Percentiles rank a stretch among this genome's conserved stretches.
phyloP scores from a whole-genome alignment of 805 yeast genomes.

The Saccharomycopsis sp. region DNA sequence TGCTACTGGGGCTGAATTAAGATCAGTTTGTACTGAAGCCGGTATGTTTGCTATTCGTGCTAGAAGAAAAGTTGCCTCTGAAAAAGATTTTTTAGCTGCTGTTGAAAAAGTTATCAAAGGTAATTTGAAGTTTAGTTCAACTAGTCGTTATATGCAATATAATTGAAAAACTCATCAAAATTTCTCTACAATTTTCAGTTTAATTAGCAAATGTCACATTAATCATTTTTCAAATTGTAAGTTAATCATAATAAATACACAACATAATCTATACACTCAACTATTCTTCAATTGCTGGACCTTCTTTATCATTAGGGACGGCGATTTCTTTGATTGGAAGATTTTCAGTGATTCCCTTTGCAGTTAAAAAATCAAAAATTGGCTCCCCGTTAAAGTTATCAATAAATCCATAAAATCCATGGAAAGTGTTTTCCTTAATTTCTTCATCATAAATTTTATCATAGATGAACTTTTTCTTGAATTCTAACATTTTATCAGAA shows the following conservation, averaged over 20 bases:
- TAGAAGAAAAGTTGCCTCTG: constrained; percentile 95
- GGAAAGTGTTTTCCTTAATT: constrained; percentile 73
- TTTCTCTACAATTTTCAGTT: too few species aligned
- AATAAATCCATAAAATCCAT: constrained; percentile 84
- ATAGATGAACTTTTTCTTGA: constrained; percentile 81
- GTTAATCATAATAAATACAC: too few species aligned
- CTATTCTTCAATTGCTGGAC: background rate
- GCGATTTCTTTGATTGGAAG: constrained; percentile 1
- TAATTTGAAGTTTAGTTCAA: constrained; percentile 92
- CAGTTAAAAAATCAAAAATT: constrained; percentile 40
- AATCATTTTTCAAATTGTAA: too few species aligned
- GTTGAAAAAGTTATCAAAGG: constrained; percentile 99
- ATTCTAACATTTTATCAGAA: constrained; percentile 64
- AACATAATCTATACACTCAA: too few species aligned
- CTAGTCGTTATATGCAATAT: constrained; percentile 98
- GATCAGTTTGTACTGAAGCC: constrained; percentile 98
- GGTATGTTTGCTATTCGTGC: constrained; percentile 99
- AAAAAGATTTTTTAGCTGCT: constrained; percentile 94
- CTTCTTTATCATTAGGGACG: constrained; percentile 1
- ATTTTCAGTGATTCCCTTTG: constrained; percentile 16
- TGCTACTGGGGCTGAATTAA: constrained; percentile 96
- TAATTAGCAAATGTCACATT: too few species aligned
- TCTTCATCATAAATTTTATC: constrained; percentile 91
- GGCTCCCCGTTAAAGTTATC: constrained; percentile 69
- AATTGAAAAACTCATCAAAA: too few species aligned